Percentiles rank a stretch among this genome's conserved stretches.
Conservation (phyloP, 2,329 filamentous ascomycete species). For the Pseudopithomyces maydicus region DNA sequence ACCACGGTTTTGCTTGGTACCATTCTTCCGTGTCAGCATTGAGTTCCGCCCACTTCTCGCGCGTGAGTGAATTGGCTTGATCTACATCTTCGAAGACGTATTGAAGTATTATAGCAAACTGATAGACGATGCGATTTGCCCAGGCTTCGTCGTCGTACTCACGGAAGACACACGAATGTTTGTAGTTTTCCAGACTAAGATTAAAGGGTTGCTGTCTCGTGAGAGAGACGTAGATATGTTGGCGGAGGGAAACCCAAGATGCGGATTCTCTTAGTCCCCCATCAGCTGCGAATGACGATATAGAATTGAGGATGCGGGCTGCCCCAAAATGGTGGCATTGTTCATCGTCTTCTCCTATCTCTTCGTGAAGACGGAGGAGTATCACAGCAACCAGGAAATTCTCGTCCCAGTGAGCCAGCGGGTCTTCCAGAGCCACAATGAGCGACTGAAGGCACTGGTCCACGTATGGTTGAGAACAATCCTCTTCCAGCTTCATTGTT, state of each 20-base stretch:
- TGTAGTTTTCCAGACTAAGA: slow-evolving; percentile 37
- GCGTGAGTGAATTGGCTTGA: slow-evolving; percentile 21
- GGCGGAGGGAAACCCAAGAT: slow-evolving; percentile 48
- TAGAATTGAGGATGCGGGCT: slow-evolving; percentile 45
- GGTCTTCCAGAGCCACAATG: slow-evolving; percentile 51
- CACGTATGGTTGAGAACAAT: slow-evolving; percentile 52
- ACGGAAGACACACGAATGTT: slow-evolving; percentile 33
- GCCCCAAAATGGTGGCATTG: slow-evolving; percentile 48
- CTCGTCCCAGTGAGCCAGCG: slow-evolving; percentile 51
- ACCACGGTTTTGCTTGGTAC: slow-evolving; percentile 38
- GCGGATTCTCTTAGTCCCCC: slow-evolving; percentile 49
- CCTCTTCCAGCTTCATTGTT: slow-evolving; percentile 44
- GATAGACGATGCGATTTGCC: slow-evolving; percentile 40
- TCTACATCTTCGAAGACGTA: slow-evolving; percentile 30
- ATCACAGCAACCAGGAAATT: slow-evolving; percentile 56
- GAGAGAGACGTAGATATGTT: slow-evolving; percentile 49
- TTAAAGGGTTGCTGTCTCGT: slow-evolving; percentile 40
- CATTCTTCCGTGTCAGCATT: slow-evolving; percentile 38
- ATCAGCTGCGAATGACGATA: slow-evolving; percentile 43
- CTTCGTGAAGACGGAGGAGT: slow-evolving; percentile 56
- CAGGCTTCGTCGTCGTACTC: slow-evolving; percentile 36
- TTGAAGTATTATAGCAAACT: slow-evolving; percentile 35
- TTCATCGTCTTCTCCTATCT: slow-evolving; percentile 48
- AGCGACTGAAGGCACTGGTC: slow-evolving; percentile 54
- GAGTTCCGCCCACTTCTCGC: slow-evolving; percentile 34